Evolutionary conservation across 2,329 filamentous ascomycete species (phyloP).

Genomic region (Ophiognomonia clavigignenti-juglandacearum): DNA sequence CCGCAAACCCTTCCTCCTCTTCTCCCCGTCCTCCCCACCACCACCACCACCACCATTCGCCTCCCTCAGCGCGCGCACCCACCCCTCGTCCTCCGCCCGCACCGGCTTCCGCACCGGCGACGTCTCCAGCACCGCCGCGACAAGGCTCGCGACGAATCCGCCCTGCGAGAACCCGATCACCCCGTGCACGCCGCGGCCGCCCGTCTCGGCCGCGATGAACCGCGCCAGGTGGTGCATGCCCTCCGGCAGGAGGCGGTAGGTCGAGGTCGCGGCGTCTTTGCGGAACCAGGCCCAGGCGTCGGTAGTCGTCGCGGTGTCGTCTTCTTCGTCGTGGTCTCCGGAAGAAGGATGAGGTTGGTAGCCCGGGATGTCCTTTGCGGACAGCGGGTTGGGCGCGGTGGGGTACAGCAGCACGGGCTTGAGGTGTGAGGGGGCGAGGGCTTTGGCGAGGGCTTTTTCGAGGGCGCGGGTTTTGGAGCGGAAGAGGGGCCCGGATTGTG

Average conservation of each 20-base stretch:
- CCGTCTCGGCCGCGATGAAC: slow-evolving; percentile 55
- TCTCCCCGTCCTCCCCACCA: no score
- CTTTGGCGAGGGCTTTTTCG: slow-evolving; percentile 73
- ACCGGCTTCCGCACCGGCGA: slow-evolving; percentile 20
- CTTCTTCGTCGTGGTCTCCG: slow-evolving; percentile 35
- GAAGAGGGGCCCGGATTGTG: slow-evolving; percentile 83
- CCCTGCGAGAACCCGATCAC: slow-evolving; percentile 83
- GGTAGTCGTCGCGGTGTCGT: slow-evolving; percentile 29
- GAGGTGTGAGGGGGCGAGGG: slow-evolving; percentile 53
- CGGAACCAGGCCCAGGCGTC: slow-evolving; percentile 83
- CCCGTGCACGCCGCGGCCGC: slow-evolving; percentile 69
- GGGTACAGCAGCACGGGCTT: slow-evolving; percentile 58
- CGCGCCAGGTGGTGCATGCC: slow-evolving; percentile 61
- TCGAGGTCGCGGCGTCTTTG: slow-evolving; percentile 57
- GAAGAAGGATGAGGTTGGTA: no score
- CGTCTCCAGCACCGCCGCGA: slow-evolving; percentile 66
- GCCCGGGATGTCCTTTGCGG: slow-evolving; percentile 63
- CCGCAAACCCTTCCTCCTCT: no score
- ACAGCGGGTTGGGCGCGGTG: slow-evolving; percentile 61
- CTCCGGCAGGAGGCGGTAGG: slow-evolving; percentile 65
- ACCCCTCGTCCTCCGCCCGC: slow-evolving; percentile 21
- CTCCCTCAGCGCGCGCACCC: slow-evolving; percentile 40
- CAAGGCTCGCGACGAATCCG: slow-evolving; percentile 64
- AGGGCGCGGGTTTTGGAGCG: slow-evolving; percentile 83
- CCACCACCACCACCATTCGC: slow-evolving; percentile 48